A percentile compares a stretch with the other conserved stretches of the same genome.
Conservation (phyloP, 1,139 yeast genomes). For the Kurtzmaniella quercitrusa region DNA sequence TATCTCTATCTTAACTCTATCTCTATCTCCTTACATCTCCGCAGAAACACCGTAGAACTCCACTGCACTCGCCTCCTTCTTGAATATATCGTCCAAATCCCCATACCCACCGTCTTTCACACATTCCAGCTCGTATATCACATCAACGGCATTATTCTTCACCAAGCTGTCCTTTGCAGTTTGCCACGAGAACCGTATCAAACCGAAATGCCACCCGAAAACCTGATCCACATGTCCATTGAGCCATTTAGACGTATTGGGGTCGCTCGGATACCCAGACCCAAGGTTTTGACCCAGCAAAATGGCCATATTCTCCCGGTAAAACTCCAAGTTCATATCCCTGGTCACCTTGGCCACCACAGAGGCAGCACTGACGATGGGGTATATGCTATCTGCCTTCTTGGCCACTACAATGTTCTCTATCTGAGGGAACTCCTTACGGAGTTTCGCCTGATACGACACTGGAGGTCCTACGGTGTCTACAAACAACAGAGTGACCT, state of each 20-base stretch:
- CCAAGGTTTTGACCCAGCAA: conserved; percentile 50
- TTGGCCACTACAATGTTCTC: conserved; percentile 80
- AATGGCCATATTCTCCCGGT: conserved; percentile 16
- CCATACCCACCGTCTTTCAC: conserved; percentile 25
- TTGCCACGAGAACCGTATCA: conserved; percentile 90
- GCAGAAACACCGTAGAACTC: not conserved
- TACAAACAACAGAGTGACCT: conserved; percentile 67
- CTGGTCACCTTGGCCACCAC: conserved; percentile 96
- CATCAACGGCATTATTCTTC: conserved; percentile 43
- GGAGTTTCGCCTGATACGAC: conserved; percentile 73
- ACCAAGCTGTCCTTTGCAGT: conserved; percentile 75
- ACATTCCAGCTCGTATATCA: conserved; percentile 37
- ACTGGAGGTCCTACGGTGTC: conserved; percentile 98
- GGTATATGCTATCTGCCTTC: conserved; percentile 92
- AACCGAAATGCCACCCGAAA: conserved; percentile 80
- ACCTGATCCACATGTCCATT: conserved; percentile 56
- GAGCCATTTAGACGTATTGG: conserved; percentile 76
- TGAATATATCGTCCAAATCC: conserved; percentile 20
- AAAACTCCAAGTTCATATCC: conserved; percentile 58
- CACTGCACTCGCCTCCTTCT: not conserved
- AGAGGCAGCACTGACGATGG: conserved; percentile 94
- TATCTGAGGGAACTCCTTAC: conserved; percentile 62
- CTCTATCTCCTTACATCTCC: not conserved
- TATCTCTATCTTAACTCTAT: no score
- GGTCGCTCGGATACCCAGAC: conserved; percentile 94